A percentile compares a stretch with the other conserved stretches of the same genome.
phyloP scores from a whole-genome alignment of 1,139 yeast genomes.

The Protomyces inundatus region DNA sequence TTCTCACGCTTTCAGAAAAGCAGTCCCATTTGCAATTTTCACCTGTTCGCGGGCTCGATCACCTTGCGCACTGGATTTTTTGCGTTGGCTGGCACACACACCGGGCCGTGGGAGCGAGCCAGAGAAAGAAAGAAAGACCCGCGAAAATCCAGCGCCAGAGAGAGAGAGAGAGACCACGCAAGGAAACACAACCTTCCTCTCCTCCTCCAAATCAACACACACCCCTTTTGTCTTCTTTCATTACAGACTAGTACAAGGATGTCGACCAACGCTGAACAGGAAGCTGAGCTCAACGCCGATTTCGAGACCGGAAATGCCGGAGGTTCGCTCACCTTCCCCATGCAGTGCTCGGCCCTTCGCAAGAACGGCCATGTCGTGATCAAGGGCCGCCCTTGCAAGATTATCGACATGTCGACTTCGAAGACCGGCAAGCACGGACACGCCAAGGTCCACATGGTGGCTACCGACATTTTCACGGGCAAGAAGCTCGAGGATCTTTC shows the following conservation, averaged over 20 bases:
- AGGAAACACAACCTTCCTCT: neutral
- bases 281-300: constrained; percentile 54
- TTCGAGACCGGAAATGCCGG: constrained; percentile 99
- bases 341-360: constrained; percentile 99
- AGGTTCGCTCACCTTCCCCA: constrained; percentile 97
- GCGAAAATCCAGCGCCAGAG: neutral
- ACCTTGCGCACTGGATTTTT: no score
- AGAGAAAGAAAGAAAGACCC: neutral
- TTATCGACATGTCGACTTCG: constrained; percentile 99
- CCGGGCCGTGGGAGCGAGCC: neutral
- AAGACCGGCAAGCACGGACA: constrained; percentile 99
- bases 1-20: no score
- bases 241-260: neutral
- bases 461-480: constrained; percentile 97
- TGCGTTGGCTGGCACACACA: no score
- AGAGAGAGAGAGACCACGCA: neutral
- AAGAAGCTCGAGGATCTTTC: constrained; percentile 99
- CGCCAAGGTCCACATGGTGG: constrained; percentile 99
- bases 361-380: constrained; percentile 97
- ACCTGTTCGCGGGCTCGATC: no score
- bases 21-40: no score
- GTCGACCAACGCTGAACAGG: constrained; percentile 22
- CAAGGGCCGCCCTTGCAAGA: constrained; percentile 98
- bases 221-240: neutral
- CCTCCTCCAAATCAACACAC: neutral